Conservation (phyloP, 2,329 filamentous ascomycete genomes). For the Botrytis squamosa region DNA sequence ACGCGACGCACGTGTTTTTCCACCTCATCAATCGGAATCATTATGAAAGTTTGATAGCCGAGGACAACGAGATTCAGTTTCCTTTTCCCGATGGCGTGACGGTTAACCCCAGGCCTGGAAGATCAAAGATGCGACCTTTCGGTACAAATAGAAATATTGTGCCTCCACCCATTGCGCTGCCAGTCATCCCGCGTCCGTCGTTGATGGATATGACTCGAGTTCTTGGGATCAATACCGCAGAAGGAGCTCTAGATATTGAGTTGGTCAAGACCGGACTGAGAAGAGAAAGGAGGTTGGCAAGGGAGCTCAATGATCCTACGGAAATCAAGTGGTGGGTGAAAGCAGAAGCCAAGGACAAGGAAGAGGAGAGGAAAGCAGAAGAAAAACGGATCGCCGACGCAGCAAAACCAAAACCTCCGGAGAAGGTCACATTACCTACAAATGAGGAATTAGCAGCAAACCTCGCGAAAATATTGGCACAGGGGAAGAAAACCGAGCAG, state of each 20-base stretch:
- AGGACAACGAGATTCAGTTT: neutral
- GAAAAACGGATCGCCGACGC: neutral
- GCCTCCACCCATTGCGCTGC: slow-evolving; percentile 1
- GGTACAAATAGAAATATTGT: neutral
- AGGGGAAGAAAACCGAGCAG: neutral
- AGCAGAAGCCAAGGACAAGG: neutral
- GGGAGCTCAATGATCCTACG: neutral
- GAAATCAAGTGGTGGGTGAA: neutral
- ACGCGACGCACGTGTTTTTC: neutral
- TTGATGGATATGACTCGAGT: neutral
- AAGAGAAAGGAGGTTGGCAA: neutral
- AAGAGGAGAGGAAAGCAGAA: neutral
- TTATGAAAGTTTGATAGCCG: neutral
- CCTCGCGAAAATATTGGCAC: neutral
- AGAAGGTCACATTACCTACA: neutral
- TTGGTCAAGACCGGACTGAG: neutral
- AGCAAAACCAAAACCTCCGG: too few species aligned
- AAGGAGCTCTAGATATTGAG: neutral
- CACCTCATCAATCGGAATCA: neutral
- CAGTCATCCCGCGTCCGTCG: neutral
- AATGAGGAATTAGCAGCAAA: neutral
- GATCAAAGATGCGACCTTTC: neutral
- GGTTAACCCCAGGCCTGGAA: neutral
- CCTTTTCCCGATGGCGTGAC: neutral
- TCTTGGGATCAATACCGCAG: neutral